These are phyloP conservation scores for Dryas octopetala DNA, from an alignment of 306 rosid species.

Conservation along the genomic window DNA sequence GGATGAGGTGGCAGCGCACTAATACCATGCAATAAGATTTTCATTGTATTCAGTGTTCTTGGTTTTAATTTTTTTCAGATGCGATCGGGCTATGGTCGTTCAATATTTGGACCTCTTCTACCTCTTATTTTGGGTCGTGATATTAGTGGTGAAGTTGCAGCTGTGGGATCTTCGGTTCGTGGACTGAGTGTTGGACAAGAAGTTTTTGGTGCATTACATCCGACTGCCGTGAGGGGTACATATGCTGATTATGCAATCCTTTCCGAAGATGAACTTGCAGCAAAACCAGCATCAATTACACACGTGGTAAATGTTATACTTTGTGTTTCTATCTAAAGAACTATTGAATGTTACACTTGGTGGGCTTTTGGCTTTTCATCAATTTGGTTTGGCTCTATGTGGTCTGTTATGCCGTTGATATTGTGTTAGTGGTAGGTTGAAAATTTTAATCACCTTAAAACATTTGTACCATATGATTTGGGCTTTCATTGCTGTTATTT, in stretches of 20 bases:
- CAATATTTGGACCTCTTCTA: conserved; percentile 63
- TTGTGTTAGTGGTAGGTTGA: not conserved
- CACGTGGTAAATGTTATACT: conserved; percentile 69
- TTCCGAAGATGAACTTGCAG: conserved; percentile 68
- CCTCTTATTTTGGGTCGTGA: conserved; percentile 95
- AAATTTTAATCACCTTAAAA: not conserved
- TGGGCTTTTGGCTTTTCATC: not conserved
- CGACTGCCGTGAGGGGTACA: conserved; percentile 95
- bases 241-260: conserved; percentile 90
- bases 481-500: not conserved
- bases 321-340: conserved; percentile 11
- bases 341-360: not conserved
- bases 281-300: conserved; percentile 66
- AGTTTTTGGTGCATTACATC: conserved; percentile 98
- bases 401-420: not conserved
- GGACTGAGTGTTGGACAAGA: conserved; percentile 63
- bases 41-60: not conserved
- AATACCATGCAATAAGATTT: not conserved
- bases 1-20: not conserved
- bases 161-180: conserved; percentile 62
- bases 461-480: not conserved
- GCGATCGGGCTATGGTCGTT: conserved; percentile 93
- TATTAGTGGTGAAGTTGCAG: conserved; percentile 90
- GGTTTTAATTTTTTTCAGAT: conserved; percentile 48
- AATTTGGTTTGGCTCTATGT: not conserved